Evolutionary conservation across 2,329 filamentous ascomycete genomes (phyloP).

Genomic region (Grosmannia huntii): DNA sequence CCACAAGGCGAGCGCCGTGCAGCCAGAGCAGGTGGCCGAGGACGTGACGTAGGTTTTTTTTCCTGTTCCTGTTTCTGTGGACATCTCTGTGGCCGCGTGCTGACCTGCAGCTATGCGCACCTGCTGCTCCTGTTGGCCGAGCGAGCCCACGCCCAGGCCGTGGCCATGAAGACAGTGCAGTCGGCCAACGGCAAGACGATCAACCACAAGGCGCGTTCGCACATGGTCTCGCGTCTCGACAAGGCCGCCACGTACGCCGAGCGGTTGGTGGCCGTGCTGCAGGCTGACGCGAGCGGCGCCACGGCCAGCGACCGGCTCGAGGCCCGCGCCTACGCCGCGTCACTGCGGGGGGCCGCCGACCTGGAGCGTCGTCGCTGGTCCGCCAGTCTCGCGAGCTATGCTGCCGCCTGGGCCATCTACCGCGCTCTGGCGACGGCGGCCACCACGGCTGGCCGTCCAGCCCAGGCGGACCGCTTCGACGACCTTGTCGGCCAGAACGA

Average conservation of each 20-base stretch:
- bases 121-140: slow-evolving; percentile 79
- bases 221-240: slow-evolving; percentile 76
- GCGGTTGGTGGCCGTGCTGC: slow-evolving; percentile 52
- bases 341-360: slow-evolving; percentile 61
- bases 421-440: slow-evolving; percentile 48
- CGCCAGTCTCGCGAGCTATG: slow-evolving; percentile 60
- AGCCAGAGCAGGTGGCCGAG: slow-evolving; percentile 58
- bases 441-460: slow-evolving; percentile 18
- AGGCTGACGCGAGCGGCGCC: slow-evolving; percentile 53
- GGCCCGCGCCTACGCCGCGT: slow-evolving; percentile 68
- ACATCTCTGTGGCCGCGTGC: background rate
- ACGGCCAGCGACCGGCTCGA: slow-evolving; percentile 64
- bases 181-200: slow-evolving; percentile 69
- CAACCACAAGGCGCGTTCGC: slow-evolving; percentile 64
- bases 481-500: slow-evolving; percentile 82
- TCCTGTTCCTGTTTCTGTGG: background rate
- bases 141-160: slow-evolving; percentile 87
- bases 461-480: slow-evolving; percentile 66
- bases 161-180: slow-evolving; percentile 82
- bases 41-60: slow-evolving; percentile 55
- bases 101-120: slow-evolving; percentile 48
- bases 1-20: slow-evolving; percentile 54
- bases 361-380: slow-evolving; percentile 89
- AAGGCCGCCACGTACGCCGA: slow-evolving; percentile 62
- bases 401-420: slow-evolving; percentile 72